Conservation (phyloP, 495 filamentous ascomycete species). For the Aspergillus cristatus region DNA sequence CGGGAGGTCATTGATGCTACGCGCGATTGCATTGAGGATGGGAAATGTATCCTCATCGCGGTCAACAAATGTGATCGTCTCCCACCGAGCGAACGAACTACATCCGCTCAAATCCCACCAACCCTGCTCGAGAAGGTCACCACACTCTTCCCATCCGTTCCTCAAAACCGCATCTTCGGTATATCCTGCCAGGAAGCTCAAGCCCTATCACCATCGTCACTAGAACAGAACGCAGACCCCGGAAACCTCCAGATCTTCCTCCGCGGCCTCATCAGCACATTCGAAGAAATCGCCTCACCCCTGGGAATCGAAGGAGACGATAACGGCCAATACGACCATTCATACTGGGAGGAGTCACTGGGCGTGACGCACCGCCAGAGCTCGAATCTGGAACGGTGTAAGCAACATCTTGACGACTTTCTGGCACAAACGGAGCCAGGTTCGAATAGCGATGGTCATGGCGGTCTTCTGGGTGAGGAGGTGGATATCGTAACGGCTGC, state of each 20-base stretch:
- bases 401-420: constrained; percentile 60
- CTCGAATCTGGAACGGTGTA: constrained; percentile 65
- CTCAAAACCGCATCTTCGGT: constrained; percentile 39
- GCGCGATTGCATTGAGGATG: constrained; percentile 42
- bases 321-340: constrained; percentile 33
- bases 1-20: constrained; percentile 50
- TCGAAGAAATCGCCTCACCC: constrained; percentile 62
- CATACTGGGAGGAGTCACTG: constrained; percentile 72
- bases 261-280: constrained; percentile 54
- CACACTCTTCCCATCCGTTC: constrained; percentile 28
- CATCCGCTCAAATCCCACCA: constrained; percentile 9
- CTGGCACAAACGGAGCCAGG: constrained; percentile 27
- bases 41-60: constrained; percentile 56
- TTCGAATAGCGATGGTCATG: constrained; percentile 17
- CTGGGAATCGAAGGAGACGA: constrained; percentile 28
- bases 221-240: constrained; percentile 3
- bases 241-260: constrained; percentile 56
- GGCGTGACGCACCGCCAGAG: constrained; percentile 87
- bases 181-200: constrained; percentile 58
- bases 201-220: not conserved
- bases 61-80: constrained; percentile 77
- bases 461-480: constrained; percentile 28
- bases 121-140: constrained; percentile 13
- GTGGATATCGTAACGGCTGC: constrained; percentile 89
- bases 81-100: constrained; percentile 3